Evolutionary conservation across 108 stramenopile species (phyloP), one percentile per base, ranked within the genome.

Genomic region (Aurantiochytrium sp.): DNA sequence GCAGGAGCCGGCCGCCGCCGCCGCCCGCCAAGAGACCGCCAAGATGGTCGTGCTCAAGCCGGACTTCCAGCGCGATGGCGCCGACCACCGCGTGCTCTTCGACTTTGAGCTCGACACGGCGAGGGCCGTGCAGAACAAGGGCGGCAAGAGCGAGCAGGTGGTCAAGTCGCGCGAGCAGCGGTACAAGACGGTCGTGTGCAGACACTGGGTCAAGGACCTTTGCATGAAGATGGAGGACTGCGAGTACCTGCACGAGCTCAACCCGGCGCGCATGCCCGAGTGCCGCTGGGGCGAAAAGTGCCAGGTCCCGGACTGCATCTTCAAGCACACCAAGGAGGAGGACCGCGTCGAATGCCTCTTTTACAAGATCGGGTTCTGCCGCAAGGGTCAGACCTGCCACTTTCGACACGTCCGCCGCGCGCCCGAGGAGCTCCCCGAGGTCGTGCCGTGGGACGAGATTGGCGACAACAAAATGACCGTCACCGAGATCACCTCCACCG

Each of bases 211-310:
- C 24, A 81, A 48, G 2, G 73, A 81, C 2, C 45, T 81, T 6
- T 81, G 73, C 73, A 81, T 81, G 73, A 81, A 81, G 32, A 81
- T 81, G 73, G 73, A 81, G 6, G 73, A 81, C 39, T 81, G 73
- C 4, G 73, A 81, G 45, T 81, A 48, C 73, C 73, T 81, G 15
- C 73, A 81, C 39, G 73, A 81, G 4, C 45, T 81, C n/a, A 48
- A 81, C 24, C 73, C 73, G 1, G 6, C 42, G 27, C 39, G 45
- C 3, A 81, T 81, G 73, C 73, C 73, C 3, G 73, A 81, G 4
- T 81, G 73, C 39, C 39, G 73, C 39, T 81, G 73, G 73, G 73
- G 73, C 30, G 73, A 81, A 3, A 81, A 81, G 73, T 81, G 73
- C 4, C 73, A 81, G 73, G 73, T 81, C 24, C 73, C 73, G 19